Evolutionary conservation across 2,329 filamentous ascomycete genomes (phyloP).

Genomic region (Neofusicoccum cordaticola): DNA sequence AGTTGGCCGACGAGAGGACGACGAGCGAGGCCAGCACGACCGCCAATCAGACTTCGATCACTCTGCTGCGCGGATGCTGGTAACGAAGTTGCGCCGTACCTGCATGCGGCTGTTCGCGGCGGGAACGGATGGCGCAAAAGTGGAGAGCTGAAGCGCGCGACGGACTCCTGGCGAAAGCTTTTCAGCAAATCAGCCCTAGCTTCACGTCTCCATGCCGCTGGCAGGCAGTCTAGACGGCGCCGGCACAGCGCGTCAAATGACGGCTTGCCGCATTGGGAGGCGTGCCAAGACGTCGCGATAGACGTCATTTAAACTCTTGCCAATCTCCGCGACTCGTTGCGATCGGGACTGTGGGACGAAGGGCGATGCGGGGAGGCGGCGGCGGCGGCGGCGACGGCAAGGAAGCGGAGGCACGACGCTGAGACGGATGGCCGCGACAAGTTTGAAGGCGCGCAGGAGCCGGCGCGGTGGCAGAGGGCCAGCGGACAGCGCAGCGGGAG

Average conservation of each 20-base stretch:
- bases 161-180: no score
- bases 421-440: background rate
- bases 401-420: background rate
- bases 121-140: background rate
- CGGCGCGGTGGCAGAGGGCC: background rate
- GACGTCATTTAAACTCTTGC: constrained; percentile 3
- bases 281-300: constrained; percentile 3
- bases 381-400: no score
- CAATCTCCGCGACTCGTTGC: constrained; percentile 11
- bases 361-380: background rate
- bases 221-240: background rate
- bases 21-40: background rate
- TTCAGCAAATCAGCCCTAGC: no score
- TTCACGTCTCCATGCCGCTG: background rate
- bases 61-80: background rate
- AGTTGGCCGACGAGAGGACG: no score
- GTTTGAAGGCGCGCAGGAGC: background rate
- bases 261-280: constrained; percentile 2
- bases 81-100: background rate
- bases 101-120: constrained; percentile 6
- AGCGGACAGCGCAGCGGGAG: background rate
- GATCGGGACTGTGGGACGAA: background rate
- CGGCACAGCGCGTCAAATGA: background rate
- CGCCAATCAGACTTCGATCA: background rate
- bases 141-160: background rate